Base-by-base conservation (phyloP, 169 alveolate genomes). In the Eimeria nieschulzi region DNA sequence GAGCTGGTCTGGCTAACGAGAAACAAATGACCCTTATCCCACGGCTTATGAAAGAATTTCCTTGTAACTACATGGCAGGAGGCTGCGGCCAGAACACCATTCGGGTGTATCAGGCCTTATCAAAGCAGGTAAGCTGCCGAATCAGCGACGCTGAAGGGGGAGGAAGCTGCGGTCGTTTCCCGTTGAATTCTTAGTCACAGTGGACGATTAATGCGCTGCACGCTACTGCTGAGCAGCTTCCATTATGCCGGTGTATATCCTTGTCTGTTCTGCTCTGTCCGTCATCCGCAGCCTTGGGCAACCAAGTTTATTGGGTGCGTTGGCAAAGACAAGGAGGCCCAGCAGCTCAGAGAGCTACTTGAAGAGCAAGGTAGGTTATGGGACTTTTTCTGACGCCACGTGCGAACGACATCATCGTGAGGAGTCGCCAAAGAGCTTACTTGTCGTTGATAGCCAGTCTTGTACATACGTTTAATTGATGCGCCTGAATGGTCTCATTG, bases 1-100 rank as follows among this genome's bases (percentile, higher is more conserved):
- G 82, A 19, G 97, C 97, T 80, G 84, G 90, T 46, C 93, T 95
- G n/a, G 98, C 97, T 2, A 91, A 83, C 51, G 95, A 94, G 82
- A 83, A 95, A 90, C 97, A 97, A 85, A 56, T 87, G 76, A 96
- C 97, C 39, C 63, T 97, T 26, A 96, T 93, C 94, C 39, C 59
- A 10, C 87, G 70, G 83, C n/a, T 94, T 25, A 84, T 84, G 10
- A 70, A 84, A 26, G 51, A 90, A 68, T 83, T 73, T 23, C 63
- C 53, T 5, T 87, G 73, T 66, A 54, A 70, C 26, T 94, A 72
- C 78, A 85, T 96, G 75, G 95, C 97, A 0, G 98, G 98, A 33
- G 98, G 98, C 12, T 95, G 97, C 46, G 94, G 96, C 68, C 96
- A 93, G 90, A 97, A 97, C 95, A 61, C 96, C 68, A 70, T 94